Conservation (phyloP, 1,139 yeast genomes). For the Kodamaea sp. region DNA sequence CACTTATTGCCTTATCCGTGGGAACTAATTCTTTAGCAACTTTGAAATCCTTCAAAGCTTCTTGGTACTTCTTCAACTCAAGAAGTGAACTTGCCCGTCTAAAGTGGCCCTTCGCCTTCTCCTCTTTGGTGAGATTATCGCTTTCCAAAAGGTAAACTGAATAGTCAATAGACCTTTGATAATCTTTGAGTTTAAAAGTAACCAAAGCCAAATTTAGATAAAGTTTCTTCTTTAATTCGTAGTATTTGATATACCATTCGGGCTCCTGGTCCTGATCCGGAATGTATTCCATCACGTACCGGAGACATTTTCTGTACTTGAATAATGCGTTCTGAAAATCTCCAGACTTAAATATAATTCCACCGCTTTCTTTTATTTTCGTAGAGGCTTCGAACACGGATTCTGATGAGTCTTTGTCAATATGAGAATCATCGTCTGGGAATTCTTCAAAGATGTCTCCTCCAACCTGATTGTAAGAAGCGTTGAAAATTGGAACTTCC, state of each 20-base stretch:
- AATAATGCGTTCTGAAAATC: conserved; percentile 51
- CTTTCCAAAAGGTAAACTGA: conserved; percentile 57
- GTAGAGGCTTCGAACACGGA: conserved; percentile 52
- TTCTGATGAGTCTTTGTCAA: conserved; percentile 58
- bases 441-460: conserved; percentile 75
- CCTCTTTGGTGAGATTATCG: conserved; percentile 35
- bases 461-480: conserved; percentile 59
- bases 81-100: conserved; percentile 57
- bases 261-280: conserved; percentile 72
- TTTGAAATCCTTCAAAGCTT: conserved; percentile 48
- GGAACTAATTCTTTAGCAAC: conserved; percentile 48
- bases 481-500: conserved; percentile 58
- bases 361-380: conserved; percentile 67
- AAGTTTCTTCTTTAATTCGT: conserved; percentile 57
- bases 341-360: conserved; percentile 55
- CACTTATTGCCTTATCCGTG: conserved; percentile 49
- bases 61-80: conserved; percentile 46
- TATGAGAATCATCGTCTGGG: conserved; percentile 67
- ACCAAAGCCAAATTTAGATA: conserved; percentile 62
- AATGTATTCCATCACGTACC: conserved; percentile 68
- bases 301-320: conserved; percentile 62
- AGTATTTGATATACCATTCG: conserved; percentile 50
- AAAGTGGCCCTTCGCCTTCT: conserved; percentile 62
- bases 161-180: conserved; percentile 49
- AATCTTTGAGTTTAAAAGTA: conserved; percentile 48